Conservation (phyloP, 176 grass and related monocot species). For the maize (Zea mays) region Zm-B73-REFERENCE-NAM-5.0 NC_050099.1:166228501-166229000, state of each 20-base stretch:
- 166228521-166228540: no score
- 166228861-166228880: slow-evolving; percentile 53
- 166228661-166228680: neutral
- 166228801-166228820: slow-evolving; percentile 52
- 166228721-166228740: slow-evolving; percentile 21
- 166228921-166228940: slow-evolving; percentile 97
- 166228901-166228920: slow-evolving; percentile 89
- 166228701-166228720: neutral
- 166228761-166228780: slow-evolving; percentile 58
- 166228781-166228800: slow-evolving; percentile 43
- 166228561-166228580: slow-evolving; percentile 1
- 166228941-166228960: slow-evolving; percentile 94
- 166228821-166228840: slow-evolving; percentile 44
- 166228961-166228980: slow-evolving; percentile 74
- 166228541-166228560: no score
- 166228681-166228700: slow-evolving; percentile 1
- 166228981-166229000: slow-evolving; percentile 70
- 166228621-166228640: slow-evolving; percentile 2
- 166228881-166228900: slow-evolving; percentile 69
- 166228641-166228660: slow-evolving; percentile 28
- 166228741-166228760: slow-evolving; percentile 47
- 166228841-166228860: slow-evolving; percentile 49
- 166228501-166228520: no score
- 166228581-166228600: neutral
- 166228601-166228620: slow-evolving; percentile 13